Base-by-base conservation (phyloP, 768 basidiomycete species). In the Amanita muscaria region DNA sequence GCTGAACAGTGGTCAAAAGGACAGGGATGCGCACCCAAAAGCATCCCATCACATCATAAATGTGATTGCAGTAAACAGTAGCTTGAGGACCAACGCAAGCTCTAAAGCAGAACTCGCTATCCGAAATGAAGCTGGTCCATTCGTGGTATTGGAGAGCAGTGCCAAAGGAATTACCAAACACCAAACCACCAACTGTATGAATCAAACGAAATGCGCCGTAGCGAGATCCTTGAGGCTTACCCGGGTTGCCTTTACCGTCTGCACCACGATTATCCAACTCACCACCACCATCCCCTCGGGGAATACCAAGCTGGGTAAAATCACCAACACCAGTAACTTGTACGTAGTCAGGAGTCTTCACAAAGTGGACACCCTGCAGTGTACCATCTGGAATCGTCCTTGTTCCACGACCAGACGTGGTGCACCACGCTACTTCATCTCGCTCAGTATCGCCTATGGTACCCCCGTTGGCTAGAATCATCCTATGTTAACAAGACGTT, bases 41-140 rank as follows among this genome's bases (percentile, higher is more conserved):
- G 53, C 73, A 74, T 11, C 79, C 82, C 73, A 79, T 76, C 39
- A 77, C 68, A 52, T 88, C 85, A 51, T 79, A 87, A 52, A 83
- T 81, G 66, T 91, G 84, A 60, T 86, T 77, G 69, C 87, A 89
- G 44, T 72, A 69, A 18, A 63, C 60, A 4, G 68, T 71, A 1
- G 79, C 72, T 42, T 78, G 74, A 10, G 74, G 60, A 14, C 79
- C 79, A 5, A 67, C 58, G 63, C 89, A 92, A 3, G 79, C 68
- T 50, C 87, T 86, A 57, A 87, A 63, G 64, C 87, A 90, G 63
- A 86, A 84, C 46, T 65, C 59, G 34, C 50, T 58, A 23, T 74
- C 74, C 16, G 85, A 87, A 53, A 89, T 79, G 66, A 89, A 90
- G 61, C 73, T 77, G 35, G 84, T 88, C 89, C 90, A 92, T 58